Evolutionary conservation across 768 basidiomycete species (phyloP), one percentile per base, ranked within the genome.

Genomic region (Phaffia tasmanica): DNA sequence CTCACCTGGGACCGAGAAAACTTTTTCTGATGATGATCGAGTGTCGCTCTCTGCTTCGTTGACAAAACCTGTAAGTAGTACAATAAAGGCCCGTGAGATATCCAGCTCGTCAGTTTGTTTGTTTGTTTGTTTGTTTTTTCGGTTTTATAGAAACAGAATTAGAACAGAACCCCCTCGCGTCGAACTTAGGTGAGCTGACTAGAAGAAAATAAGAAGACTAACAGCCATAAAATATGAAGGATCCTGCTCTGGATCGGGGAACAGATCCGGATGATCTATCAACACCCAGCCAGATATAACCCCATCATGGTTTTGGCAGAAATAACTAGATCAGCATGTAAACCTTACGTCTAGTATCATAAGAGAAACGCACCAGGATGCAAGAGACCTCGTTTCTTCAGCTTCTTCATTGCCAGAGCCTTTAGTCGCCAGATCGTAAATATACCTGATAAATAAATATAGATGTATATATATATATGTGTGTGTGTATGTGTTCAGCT

Each of bases 201-300:
- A 59, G 29, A 16, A 50, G n/a, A 27, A 21, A 7, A 35, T 19
- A 11, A 57, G 27, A 42, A 7, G 18, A 71, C 73, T 46, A 23
- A 76, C 75, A n/a, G 71, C 71, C 4, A 75, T 72, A 67, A 74
- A 77, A 57, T 75, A 71, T 30, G 35, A 42, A 42, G 73, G 70
- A 51, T 73, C 72, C 18, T 73, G 57, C 42, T 69, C 63, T 3
- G 88, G 88, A 73, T 93, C 88, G 0, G 89, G 89, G 2, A 90
- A 76, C 74, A 91, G 88, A 71, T 91, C 86, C 14, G 80, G 79
- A 72, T 91, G 86, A 58, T 82, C 84, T 64, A 42, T 42, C 35
- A 11, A 42, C 35, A 42, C 11, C 35, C 35, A 42, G 6, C 4
- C 11, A 42, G 35, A 42, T 42, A 42, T 42, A 11, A 42, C 6